Evolutionary conservation across 768 basidiomycete species (phyloP), one percentile per base, ranked within the genome.

Genomic region (Hydnomerulius pinastri): DNA sequence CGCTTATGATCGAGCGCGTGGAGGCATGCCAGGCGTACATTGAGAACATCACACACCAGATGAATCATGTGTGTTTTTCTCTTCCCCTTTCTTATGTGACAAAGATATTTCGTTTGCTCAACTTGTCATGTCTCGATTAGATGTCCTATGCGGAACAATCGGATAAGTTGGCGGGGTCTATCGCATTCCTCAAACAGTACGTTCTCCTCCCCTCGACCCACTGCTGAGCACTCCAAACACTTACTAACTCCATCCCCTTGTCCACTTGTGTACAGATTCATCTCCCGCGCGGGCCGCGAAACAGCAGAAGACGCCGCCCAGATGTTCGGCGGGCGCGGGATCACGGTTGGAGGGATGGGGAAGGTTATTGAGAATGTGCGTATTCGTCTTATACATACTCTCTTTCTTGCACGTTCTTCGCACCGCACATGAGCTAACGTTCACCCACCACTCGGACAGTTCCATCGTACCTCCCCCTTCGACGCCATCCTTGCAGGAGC

Each of bases 341-440:
- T 98, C 57, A 97, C 95, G 0, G 75, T 79, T 37, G 85, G 90
- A 4, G 92, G 93, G 7, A 90, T 93, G 90, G 92, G 92, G 53
- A 86, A 81, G 68, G 68, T 85, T 37, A 79, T 92, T 50, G 92
- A 93, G 68, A 90, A 88, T 54, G 89, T 89, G 61, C 42, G 83
- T 73, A 18, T 15, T n/a, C 42, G 32, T 44, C 13, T 39, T 23
- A 4, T 20, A 17, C 28, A 4, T 20, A 17, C 28, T 7, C 6
- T 21, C 17, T 28, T 27, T 13, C 23, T 13, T 39, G 18, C 28
- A 13, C 35, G n/a, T 1, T 12, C 18, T 7, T 21, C 29, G 4
- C 13, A 28, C 46, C 30, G 7, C 27, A n/a, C n/a, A n/a, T 27
- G 27, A 52, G 33, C 32, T 12, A 23, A 42, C 6, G 9, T 32